Evolutionary conservation across 768 basidiomycete species (phyloP).

Genomic region (Xanthoconium purpureum): DNA sequence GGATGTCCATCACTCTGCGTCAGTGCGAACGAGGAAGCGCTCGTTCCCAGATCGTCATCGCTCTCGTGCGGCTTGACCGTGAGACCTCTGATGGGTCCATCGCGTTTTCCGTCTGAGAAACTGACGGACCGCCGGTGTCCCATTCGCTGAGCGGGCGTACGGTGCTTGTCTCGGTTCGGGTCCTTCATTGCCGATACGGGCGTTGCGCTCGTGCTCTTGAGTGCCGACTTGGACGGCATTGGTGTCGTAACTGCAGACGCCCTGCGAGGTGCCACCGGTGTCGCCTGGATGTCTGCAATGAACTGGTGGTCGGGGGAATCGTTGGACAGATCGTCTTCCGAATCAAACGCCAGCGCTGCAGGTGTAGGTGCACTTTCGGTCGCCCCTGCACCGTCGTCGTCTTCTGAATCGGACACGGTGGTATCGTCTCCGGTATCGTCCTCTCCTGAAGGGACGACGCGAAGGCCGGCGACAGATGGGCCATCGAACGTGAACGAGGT

Average conservation of each 20-base stretch:
- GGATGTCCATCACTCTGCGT: conserved; percentile 32
- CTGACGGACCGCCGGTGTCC: conserved; percentile 83
- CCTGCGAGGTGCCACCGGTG: conserved; percentile 20
- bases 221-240: conserved; percentile 38
- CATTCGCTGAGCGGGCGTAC: conserved; percentile 51
- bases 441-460: conserved; percentile 44
- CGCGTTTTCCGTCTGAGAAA: conserved; percentile 91
- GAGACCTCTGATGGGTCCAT: conserved; percentile 81
- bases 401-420: conserved; percentile 38
- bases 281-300: conserved; percentile 7
- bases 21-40: conserved; percentile 15
- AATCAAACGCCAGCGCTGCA: conserved; percentile 13
- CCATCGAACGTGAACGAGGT: conserved; percentile 73
- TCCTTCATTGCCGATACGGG: conserved; percentile 60
- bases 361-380: conserved; percentile 9
- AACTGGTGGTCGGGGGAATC: conserved; percentile 8
- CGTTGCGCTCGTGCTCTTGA: conserved; percentile 47
- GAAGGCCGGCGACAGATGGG: conserved; percentile 49
- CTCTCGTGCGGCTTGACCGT: conserved; percentile 36
- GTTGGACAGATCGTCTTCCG: conserved; percentile 41
- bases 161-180: conserved; percentile 43
- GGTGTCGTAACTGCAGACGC: conserved; percentile 17
- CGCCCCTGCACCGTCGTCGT: conserved; percentile 15
- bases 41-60: conserved; percentile 34
- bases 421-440: conserved; percentile 37